Base-by-base conservation (phyloP, 345 rosid species). In the Chamaenerion angustifolium region DNA sequence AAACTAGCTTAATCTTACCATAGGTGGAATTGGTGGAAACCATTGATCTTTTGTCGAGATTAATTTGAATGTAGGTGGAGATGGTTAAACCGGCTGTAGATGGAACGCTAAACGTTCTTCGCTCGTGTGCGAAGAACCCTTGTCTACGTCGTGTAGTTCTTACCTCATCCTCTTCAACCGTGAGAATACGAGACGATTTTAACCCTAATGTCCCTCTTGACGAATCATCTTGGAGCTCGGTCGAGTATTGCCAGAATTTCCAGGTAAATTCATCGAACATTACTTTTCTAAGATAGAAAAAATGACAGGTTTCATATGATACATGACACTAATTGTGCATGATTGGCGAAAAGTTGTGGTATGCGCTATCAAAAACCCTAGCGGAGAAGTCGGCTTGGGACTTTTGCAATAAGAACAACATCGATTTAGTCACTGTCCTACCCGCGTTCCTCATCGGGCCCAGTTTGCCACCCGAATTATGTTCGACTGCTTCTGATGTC, bases 371-470 rank as follows among this genome's bases (percentile, higher is more conserved):
- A 10, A 90, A 90, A 68, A 83, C 83, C 6, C 60, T 77, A 40
- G 94, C 98, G 0, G 98, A 90, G 66, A 81, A 71, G 64, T 90
- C 86, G 16, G 94, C 98, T 41, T 85, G 95, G 98, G 76, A 78
- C 19, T 90, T 79, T 62, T 76, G 94, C 69, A 64, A 70, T 11
- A 62, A 76, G 48, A 79, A 78, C 47, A 73, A 65, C 35, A 79
- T 90, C 16, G 74, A 81, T 35, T 73, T 90, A 8, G 67, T 90
- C 17, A 74, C 92, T 7, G 62, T 85, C 42, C 69, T 83, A 23
- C 95, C 95, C 13, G 68, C 92, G 3, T 85, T 85, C 40, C 76
- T 85, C 16, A 56, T 85, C 4, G 98, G 98, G 44, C 95, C 98
- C 4, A 81, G 86, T 44, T 69, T 90, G 54, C 84, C 95, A 5